A percentile compares a stretch with the other conserved stretches of the same genome.
Evolutionary conservation across 768 basidiomycete genomes (phyloP).

Genomic region (Lentinula guzmanii): DNA sequence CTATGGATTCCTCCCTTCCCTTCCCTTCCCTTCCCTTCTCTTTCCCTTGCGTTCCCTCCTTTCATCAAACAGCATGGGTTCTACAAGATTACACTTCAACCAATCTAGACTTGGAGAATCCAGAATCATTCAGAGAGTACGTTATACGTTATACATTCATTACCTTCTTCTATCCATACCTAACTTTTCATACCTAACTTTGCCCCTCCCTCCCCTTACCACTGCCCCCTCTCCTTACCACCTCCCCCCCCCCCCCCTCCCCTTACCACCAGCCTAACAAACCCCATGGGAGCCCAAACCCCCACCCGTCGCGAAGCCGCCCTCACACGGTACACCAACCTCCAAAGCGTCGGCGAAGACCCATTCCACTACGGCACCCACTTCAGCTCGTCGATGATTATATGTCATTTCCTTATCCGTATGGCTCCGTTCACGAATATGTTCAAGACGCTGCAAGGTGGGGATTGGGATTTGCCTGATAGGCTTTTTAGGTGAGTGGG

Average conservation of each 20-base stretch:
- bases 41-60: too few species aligned
- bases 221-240: too few species aligned
- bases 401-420: conserved; percentile 90
- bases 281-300: conserved; percentile 90
- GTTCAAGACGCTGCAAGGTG: conserved; percentile 92
- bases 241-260: not conserved
- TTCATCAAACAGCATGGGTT: conserved; percentile 66
- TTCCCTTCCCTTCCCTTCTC: too few species aligned
- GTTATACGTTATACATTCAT: conserved; percentile 13
- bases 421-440: conserved; percentile 88
- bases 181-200: too few species aligned
- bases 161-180: too few species aligned
- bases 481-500: conserved; percentile 67
- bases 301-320: conserved; percentile 71
- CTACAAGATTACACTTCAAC: conserved; percentile 77
- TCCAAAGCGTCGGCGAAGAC: conserved; percentile 74
- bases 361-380: conserved; percentile 95
- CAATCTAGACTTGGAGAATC: conserved; percentile 56
- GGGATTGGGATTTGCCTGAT: conserved; percentile 92
- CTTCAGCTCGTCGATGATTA: conserved; percentile 95
- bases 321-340: conserved; percentile 62
- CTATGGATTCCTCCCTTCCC: too few species aligned
- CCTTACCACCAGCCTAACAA: conserved; percentile 49
- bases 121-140: conserved; percentile 67
- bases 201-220: too few species aligned